These are phyloP conservation scores for Amanita molliuscula DNA, from an alignment of 768 basidiomycete genomes.

Conservation along the genomic window DNA sequence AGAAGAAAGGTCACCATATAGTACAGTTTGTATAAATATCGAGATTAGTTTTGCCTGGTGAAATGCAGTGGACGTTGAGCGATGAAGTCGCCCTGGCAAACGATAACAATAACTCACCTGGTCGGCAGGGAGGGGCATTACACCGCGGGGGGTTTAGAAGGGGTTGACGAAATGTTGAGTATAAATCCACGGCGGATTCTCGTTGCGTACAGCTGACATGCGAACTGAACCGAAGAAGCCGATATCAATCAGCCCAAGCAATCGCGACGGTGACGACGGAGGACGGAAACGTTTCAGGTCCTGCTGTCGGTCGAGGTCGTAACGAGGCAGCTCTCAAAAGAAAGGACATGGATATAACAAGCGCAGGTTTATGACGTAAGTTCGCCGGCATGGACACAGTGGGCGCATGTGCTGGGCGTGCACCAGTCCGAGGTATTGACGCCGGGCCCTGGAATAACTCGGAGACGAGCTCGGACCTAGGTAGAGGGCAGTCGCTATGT, in stretches of 20 bases:
- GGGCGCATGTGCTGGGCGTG: too few relatives aligned
- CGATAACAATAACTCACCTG: conserved; percentile 7
- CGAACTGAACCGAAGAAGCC: background rate
- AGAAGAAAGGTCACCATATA: conserved; percentile 11
- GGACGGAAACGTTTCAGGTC: too few relatives aligned
- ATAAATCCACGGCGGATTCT: background rate
- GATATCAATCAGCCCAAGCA: too few relatives aligned
- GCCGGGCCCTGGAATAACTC: too few relatives aligned
- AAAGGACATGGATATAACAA: background rate
- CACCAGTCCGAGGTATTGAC: too few relatives aligned
- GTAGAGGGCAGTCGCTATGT: background rate
- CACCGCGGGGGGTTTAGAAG: background rate
- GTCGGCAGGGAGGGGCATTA: conserved; percentile 10
- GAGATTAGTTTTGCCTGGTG: conserved; percentile 15
- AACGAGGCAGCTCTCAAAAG: background rate
- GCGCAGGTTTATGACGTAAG: too few relatives aligned
- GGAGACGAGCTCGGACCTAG: too few relatives aligned
- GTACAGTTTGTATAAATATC: conserved; percentile 17
- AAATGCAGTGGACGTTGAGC: background rate
- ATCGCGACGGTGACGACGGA: too few relatives aligned
- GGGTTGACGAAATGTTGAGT: background rate
- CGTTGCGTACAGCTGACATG: background rate
- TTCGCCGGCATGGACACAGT: too few relatives aligned
- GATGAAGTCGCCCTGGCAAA: background rate
- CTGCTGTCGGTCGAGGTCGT: background rate